Percentiles rank a stretch among this genome's conserved stretches.
Evolutionary conservation across 1,139 yeast species (phyloP).

Genomic region (Lodderomyces theae): DNA sequence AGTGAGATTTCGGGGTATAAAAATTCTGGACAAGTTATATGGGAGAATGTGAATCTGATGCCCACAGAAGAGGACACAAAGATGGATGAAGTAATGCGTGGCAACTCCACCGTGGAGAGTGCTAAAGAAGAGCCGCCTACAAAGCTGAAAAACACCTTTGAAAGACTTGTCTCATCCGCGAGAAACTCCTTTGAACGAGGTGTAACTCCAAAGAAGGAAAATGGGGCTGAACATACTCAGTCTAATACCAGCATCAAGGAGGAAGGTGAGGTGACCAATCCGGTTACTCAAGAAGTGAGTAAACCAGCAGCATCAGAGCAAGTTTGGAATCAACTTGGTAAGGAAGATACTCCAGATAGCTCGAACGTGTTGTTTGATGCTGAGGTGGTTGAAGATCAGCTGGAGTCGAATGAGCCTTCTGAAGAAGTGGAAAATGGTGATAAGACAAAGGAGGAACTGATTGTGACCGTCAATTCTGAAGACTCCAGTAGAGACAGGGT

Average conservation of each 20-base stretch:
- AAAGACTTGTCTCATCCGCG: slow-evolving; percentile 10
- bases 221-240: neutral
- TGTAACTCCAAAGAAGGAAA: slow-evolving; percentile 6
- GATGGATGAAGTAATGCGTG: slow-evolving; percentile 49
- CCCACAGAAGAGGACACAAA: slow-evolving; percentile 49
- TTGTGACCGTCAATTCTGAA: no score
- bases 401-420: slow-evolving; percentile 1
- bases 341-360: neutral
- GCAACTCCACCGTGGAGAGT: slow-evolving; percentile 25
- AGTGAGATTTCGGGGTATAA: slow-evolving; percentile 63
- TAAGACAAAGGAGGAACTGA: neutral
- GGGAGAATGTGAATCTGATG: slow-evolving; percentile 61
- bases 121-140: slow-evolving; percentile 7
- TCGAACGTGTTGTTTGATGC: slow-evolving; percentile 8
- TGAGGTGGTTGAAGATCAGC: slow-evolving; percentile 6
- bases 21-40: slow-evolving; percentile 60
- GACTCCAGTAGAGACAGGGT: no score
- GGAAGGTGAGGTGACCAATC: neutral
- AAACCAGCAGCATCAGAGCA: no score
- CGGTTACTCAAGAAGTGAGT: neutral
- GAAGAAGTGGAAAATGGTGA: neutral
- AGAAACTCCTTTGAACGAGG: slow-evolving; percentile 11
- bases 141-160: slow-evolving; percentile 8
- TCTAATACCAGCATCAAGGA: neutral
- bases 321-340: neutral